Percentiles rank a stretch among this genome's conserved stretches.
These are phyloP conservation scores for Davidsoniella australis DNA, from an alignment of 2,329 filamentous ascomycete genomes.

Conservation along the genomic window DNA sequence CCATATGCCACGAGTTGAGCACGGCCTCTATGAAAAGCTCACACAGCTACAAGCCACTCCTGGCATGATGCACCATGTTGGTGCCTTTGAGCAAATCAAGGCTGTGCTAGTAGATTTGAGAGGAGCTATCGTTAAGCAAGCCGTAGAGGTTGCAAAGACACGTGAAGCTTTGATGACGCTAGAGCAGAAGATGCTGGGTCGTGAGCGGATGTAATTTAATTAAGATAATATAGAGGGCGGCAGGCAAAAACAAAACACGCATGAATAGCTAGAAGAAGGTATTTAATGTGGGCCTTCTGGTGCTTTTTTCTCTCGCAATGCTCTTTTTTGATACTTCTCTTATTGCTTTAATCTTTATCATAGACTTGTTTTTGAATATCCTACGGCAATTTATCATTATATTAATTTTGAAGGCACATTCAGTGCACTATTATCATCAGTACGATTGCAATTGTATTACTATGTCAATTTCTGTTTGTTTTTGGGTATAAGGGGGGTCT, in stretches of 20 bases:
- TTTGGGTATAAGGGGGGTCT: too few relatives aligned
- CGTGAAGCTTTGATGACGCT: conserved; percentile 25
- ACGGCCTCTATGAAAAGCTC: conserved; percentile 25
- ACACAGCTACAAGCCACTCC: conserved; percentile 15
- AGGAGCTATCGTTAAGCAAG: conserved; percentile 25
- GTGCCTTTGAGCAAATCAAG: conserved; percentile 20
- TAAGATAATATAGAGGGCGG: too few relatives aligned
- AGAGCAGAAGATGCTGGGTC: conserved; percentile 23
- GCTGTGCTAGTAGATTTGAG: conserved; percentile 24
- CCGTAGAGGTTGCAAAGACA: conserved; percentile 27
- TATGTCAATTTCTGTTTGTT: too few relatives aligned
- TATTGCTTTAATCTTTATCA: too few relatives aligned
- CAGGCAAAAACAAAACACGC: neutral
- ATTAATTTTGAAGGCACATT: too few relatives aligned
- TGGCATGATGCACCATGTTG: conserved; percentile 12
- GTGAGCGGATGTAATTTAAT: conserved; percentile 3
- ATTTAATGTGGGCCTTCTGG: neutral
- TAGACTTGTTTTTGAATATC: too few relatives aligned
- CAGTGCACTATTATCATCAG: too few relatives aligned
- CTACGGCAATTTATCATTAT: too few relatives aligned
- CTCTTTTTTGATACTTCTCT: neutral
- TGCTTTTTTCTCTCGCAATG: neutral
- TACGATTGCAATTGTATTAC: too few relatives aligned
- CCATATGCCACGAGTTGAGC: conserved; percentile 31
- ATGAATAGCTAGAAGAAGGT: neutral